Percentiles rank a stretch among this genome's conserved stretches.
These are phyloP conservation scores for Metschnikowia anglica DNA, from an alignment of 805 yeast genomes.

Conservation along the genomic window DNA sequence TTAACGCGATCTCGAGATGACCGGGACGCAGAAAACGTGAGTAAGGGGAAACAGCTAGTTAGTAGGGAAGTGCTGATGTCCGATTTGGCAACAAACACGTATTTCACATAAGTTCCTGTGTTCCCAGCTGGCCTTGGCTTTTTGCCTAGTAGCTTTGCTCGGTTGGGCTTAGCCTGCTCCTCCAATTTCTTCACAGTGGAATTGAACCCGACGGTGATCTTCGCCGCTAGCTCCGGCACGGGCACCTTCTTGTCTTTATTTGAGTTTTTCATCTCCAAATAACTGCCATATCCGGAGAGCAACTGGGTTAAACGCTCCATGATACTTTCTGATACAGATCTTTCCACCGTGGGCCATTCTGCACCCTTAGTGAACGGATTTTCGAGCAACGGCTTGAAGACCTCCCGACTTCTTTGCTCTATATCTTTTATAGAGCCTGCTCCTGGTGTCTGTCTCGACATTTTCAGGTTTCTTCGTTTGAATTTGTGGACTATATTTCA, in stretches of 20 bases:
- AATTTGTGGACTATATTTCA: not conserved
- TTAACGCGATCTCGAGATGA: constrained; percentile 41
- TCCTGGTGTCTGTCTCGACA: constrained; percentile 10
- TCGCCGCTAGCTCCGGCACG: constrained; percentile 25
- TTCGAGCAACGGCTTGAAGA: constrained; percentile 63
- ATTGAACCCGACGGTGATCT: constrained; percentile 53
- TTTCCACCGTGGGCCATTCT: constrained; percentile 19
- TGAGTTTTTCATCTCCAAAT: constrained; percentile 10
- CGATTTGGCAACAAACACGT: constrained; percentile 60
- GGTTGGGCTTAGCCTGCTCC: constrained; percentile 33
- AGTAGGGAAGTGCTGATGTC: constrained; percentile 53
- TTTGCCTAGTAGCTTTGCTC: constrained; percentile 17
- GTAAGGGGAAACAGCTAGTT: constrained; percentile 56
- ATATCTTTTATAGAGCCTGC: constrained; percentile 46
- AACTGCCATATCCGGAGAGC: constrained; percentile 19
- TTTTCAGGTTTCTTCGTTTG: not conserved
- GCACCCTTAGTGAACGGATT: constrained; percentile 55
- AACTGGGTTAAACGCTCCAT: constrained; percentile 16
- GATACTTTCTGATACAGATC: constrained; percentile 11
- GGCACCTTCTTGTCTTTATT: constrained; percentile 13
- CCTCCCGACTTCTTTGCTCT: constrained; percentile 52
- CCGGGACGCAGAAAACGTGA: constrained; percentile 47
- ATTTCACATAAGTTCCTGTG: constrained; percentile 24
- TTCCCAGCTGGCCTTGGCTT: not conserved
- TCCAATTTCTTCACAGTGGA: constrained; percentile 50